Base-by-base conservation (phyloP, 225 moss, liverwort and hornwort species). In the Rhytidiadelphus loreus region DNA sequence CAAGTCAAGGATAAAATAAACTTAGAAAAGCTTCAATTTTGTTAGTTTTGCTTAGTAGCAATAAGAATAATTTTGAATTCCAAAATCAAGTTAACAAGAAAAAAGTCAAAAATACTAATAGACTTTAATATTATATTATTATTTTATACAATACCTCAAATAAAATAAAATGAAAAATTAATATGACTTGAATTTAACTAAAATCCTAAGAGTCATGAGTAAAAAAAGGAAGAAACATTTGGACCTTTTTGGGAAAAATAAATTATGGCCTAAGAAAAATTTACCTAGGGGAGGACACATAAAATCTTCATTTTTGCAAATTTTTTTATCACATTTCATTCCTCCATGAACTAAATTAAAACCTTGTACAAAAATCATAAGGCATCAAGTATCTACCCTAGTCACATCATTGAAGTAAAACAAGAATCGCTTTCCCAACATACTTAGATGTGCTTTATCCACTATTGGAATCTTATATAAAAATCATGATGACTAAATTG, bases 81-180 rank as follows among this genome's bases (percentile, higher is more conserved):
- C 7, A 16, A 53, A 35, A 77, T 16, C 9, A n/a, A 56, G 1
- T 56, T 55, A 0, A n/a, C 3, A 77, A 0, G 8, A n/a, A 48
- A 56, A 77, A 44, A 3, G 0, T 0, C 9, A 24, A n/a, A 53
- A 77, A 2, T 56, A 3, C 16, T 16, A n/a, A 25, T 55, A n/a
- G 1, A 10, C 2, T 16, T 16, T 16, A 25, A 6, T 0, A 16
- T 56, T 5, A 33, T 8, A n/a, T 0, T 9, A 2, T 37, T n/a
- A 6, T 50, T 24, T 11, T 3, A 55, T 26, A 12, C 10, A n/a
- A 57, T n/a, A 56, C 1, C 2, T 78, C 7, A 17, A 39, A 56
- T n/a, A 25, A 7, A n/a, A n/a, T 78, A 0, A 56, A 0, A n/a
- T 24, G n/a, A 25, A 25, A 48, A 26, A 26, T 7, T 1, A n/a